Evolutionary conservation across 495 filamentous ascomycete genomes (phyloP).

Genomic region (Podospora conica): DNA sequence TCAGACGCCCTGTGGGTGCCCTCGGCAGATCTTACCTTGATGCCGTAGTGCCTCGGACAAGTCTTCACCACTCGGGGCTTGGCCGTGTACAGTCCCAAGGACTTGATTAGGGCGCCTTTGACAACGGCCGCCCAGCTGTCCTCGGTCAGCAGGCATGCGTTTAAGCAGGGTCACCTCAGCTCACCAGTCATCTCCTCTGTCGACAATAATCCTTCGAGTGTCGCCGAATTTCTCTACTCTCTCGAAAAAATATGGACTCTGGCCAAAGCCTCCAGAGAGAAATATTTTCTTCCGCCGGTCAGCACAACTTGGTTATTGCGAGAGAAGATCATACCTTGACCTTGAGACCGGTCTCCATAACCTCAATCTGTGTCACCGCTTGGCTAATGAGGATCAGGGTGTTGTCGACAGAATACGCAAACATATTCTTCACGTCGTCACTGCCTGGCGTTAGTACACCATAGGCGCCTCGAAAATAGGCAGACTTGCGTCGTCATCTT

Average conservation of each 20-base stretch:
- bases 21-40: conserved; percentile 17
- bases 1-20: conserved; percentile 19
- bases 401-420: conserved; percentile 18
- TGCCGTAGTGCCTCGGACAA: conserved; percentile 28
- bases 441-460: neutral
- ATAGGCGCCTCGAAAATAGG: too few relatives aligned
- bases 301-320: neutral
- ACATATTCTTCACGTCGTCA: conserved; percentile 20
- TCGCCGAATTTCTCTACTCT: conserved; percentile 15
- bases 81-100: conserved; percentile 23
- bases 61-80: conserved; percentile 11
- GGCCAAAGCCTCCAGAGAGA: conserved; percentile 23
- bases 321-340: conserved; percentile 11
- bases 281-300: conserved; percentile 17
- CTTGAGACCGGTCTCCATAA: conserved; percentile 12
- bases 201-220: conserved; percentile 14
- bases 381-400: conserved; percentile 21
- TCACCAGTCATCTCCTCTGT: conserved; percentile 19
- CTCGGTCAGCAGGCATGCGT: neutral
- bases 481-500: conserved; percentile 14
- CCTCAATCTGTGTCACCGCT: conserved; percentile 19
- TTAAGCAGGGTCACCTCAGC: neutral
- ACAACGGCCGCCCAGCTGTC: conserved; percentile 27
- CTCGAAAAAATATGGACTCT: conserved; percentile 19
- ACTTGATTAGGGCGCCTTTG: conserved; percentile 28